A percentile compares a stretch with the other conserved stretches of the same genome.
phyloP scores from a whole-genome alignment of 345 rosid genomes.

The Abelmoschus esculentus region DNA sequence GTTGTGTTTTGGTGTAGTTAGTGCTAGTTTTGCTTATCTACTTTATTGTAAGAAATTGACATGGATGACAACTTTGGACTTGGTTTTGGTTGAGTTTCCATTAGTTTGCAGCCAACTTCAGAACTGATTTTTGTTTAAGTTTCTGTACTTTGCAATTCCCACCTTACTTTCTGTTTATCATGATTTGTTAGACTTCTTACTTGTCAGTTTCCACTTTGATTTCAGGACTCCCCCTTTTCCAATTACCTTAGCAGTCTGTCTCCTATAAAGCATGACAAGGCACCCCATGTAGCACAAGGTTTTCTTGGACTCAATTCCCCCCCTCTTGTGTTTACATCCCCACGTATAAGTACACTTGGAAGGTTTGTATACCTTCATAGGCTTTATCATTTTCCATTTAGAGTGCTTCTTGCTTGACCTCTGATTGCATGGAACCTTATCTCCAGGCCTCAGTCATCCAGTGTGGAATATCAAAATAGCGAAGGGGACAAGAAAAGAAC shows the following conservation, averaged over 20 bases:
- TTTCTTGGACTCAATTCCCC: slow-evolving; percentile 33
- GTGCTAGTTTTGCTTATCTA: background rate
- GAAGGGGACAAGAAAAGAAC: slow-evolving; percentile 9
- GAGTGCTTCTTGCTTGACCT: background rate
- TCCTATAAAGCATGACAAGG: slow-evolving; percentile 31
- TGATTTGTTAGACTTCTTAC: background rate
- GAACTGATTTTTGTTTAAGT: background rate
- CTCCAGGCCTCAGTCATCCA: slow-evolving; percentile 26
- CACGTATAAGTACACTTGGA: slow-evolving; percentile 20
- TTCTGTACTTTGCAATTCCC: too few relatives aligned
- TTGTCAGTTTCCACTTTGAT: slow-evolving; percentile 13
- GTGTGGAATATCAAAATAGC: slow-evolving; percentile 14
- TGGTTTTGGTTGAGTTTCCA: background rate
- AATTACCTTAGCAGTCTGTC: slow-evolving; percentile 35
- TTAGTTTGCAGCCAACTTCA: background rate
- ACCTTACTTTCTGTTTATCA: too few relatives aligned
- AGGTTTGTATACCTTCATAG: slow-evolving; percentile 26
- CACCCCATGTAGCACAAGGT: slow-evolving; percentile 23
- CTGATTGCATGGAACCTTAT: slow-evolving; percentile 11
- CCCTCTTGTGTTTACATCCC: slow-evolving; percentile 45
- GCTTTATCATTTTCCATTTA: background rate
- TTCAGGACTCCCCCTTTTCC: slow-evolving; percentile 43
- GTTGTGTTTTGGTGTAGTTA: background rate
- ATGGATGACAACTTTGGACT: background rate
- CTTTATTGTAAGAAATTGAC: background rate